Conservation (phyloP, 345 rosid genomes). For the Cochlearia excelsa region DNA sequence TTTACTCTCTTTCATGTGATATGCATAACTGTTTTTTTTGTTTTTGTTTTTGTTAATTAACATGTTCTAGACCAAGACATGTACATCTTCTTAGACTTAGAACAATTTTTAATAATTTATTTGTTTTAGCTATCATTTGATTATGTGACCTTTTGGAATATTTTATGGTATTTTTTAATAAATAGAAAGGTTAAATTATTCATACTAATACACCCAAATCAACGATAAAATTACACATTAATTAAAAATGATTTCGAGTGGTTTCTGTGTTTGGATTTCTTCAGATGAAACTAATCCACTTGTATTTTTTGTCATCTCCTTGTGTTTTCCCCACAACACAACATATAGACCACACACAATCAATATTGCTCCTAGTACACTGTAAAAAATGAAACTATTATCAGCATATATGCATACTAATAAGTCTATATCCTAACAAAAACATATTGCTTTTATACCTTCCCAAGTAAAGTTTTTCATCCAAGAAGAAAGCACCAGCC, state of each 20-base stretch:
- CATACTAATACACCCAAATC: too few species aligned
- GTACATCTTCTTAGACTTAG: too few species aligned
- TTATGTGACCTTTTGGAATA: too few species aligned
- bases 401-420: neutral
- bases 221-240: too few species aligned
- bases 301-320: constrained; percentile 26
- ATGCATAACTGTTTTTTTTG: too few species aligned
- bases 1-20: too few species aligned
- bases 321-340: constrained; percentile 53
- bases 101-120: too few species aligned
- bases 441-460: constrained; percentile 26
- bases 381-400: constrained; percentile 19
- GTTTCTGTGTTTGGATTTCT: neutral
- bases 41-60: too few species aligned
- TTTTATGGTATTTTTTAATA: too few species aligned
- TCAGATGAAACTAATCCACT: constrained; percentile 16
- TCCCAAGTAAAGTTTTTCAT: constrained; percentile 45
- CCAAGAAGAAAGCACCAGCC: constrained; percentile 29
- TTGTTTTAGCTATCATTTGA: too few species aligned
- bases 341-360: constrained; percentile 45
- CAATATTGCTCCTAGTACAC: constrained; percentile 46
- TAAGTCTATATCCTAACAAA: neutral
- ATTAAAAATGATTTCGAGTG: neutral
- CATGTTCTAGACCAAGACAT: too few species aligned
- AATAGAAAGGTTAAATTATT: too few species aligned